A percentile compares a stretch with the other conserved stretches of the same genome.
Conservation (phyloP, 768 basidiomycete species). For the Lactarius evosmus region DNA sequence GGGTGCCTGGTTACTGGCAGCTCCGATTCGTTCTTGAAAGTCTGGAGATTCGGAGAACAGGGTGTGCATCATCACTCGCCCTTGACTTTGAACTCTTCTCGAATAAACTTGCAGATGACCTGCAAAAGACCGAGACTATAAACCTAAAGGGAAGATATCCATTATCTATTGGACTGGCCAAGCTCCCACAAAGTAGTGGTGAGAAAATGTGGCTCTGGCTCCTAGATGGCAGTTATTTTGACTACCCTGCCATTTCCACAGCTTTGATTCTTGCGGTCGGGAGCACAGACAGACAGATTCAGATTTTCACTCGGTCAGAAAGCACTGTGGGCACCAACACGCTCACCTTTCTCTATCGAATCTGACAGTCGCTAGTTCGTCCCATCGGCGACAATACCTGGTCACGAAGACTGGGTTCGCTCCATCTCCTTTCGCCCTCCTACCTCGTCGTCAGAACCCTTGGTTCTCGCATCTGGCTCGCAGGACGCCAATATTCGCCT, state of each 20-base stretch:
- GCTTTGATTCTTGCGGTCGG: constrained; percentile 74
- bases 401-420: constrained; percentile 97
- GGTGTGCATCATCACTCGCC: constrained; percentile 31
- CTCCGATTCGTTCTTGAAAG: constrained; percentile 75
- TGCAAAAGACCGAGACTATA: constrained; percentile 53
- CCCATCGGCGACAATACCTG: constrained; percentile 56
- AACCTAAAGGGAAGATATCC: constrained; percentile 69
- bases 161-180: constrained; percentile 59
- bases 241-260: constrained; percentile 30
- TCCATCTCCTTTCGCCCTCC: constrained; percentile 63
- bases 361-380: constrained; percentile 46
- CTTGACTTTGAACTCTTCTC: not conserved
- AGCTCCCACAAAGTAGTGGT: constrained; percentile 72
- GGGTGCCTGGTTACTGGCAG: constrained; percentile 67
- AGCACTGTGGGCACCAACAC: constrained; percentile 42
- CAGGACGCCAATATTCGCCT: constrained; percentile 93
- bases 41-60: constrained; percentile 55
- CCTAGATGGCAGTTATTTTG: not conserved
- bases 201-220: constrained; percentile 17
- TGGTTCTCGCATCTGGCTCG: constrained; percentile 88
- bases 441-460: constrained; percentile 37
- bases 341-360: constrained; percentile 11
- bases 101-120: constrained; percentile 13
- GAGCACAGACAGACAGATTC: constrained; percentile 76
- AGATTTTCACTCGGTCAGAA: constrained; percentile 71